phyloP scores from a whole-genome alignment of 176 grass and related monocot genomes.

The Bolboschoenus planiculmis region DNA sequence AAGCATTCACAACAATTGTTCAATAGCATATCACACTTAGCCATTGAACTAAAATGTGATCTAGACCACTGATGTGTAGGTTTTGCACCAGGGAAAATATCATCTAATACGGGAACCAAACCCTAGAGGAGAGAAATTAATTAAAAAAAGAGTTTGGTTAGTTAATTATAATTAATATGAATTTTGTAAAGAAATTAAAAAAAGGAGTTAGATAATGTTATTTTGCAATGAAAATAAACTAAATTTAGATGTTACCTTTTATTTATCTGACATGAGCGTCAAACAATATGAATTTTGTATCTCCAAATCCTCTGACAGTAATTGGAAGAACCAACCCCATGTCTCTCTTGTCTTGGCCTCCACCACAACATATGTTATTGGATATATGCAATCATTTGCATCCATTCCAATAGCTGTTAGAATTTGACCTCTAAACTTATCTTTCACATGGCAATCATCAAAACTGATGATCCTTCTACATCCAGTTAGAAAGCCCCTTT shows the following conservation, averaged over 20 bases:
- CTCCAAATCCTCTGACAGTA: neutral
- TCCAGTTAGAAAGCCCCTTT: neutral
- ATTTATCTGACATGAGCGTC: neutral
- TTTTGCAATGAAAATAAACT: too few species aligned
- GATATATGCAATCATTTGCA: neutral
- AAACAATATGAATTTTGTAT: neutral
- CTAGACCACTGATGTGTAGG: too few species aligned
- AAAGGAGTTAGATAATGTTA: neutral
- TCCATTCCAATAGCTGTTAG: neutral
- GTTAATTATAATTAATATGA: too few species aligned
- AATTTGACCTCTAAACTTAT: neutral
- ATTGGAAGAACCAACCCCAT: neutral
- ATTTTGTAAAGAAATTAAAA: neutral
- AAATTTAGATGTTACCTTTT: neutral
- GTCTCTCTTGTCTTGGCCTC: neutral
- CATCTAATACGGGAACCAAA: neutral
- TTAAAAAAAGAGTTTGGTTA: neutral
- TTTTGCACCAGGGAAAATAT: neutral
- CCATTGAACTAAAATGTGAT: too few species aligned
- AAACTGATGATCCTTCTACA: neutral
- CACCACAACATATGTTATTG: neutral
- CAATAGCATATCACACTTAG: too few species aligned
- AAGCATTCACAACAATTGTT: too few species aligned
- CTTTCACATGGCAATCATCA: neutral
- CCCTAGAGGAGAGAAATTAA: neutral